Percentiles rank a stretch among this genome's conserved stretches.
Evolutionary conservation across 2,329 filamentous ascomycete species (phyloP).

Genomic region (Fusarium lyarnte): DNA sequence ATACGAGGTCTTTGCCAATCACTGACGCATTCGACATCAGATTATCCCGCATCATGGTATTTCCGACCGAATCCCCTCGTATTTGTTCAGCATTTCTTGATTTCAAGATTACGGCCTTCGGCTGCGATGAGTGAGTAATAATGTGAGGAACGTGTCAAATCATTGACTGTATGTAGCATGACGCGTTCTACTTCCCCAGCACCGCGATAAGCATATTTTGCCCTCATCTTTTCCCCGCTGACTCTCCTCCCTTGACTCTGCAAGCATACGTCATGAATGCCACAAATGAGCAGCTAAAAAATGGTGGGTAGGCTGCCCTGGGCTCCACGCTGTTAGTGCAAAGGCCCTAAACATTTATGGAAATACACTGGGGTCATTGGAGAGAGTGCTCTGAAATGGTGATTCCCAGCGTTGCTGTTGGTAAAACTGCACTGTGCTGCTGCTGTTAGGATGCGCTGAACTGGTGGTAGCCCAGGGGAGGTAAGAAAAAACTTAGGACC

Average conservation of each 20-base stretch:
- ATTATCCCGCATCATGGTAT: background rate
- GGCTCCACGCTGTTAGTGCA: background rate
- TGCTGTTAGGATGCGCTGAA: background rate
- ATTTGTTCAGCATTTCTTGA: background rate
- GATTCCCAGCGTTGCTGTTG: too few relatives aligned
- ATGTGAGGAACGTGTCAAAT: background rate
- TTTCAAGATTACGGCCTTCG: background rate
- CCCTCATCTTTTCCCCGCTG: background rate
- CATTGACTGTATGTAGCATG: background rate
- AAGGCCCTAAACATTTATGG: background rate
- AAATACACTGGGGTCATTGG: background rate
- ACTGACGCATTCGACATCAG: background rate
- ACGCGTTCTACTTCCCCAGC: background rate
- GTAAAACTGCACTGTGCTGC: background rate
- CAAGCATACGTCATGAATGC: background rate
- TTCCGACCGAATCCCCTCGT: background rate
- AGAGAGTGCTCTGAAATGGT: background rate
- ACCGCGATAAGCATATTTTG: background rate
- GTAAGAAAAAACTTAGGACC: too few relatives aligned
- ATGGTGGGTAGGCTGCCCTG: background rate
- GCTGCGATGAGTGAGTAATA: background rate
- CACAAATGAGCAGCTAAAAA: background rate
- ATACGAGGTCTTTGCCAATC: slow-evolving; percentile 6
- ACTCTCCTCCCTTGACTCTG: background rate
- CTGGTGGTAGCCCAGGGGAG: too few relatives aligned